phyloP scores from a whole-genome alignment of 2,329 filamentous ascomycete genomes.

The Emericellopsis atlantica region DNA sequence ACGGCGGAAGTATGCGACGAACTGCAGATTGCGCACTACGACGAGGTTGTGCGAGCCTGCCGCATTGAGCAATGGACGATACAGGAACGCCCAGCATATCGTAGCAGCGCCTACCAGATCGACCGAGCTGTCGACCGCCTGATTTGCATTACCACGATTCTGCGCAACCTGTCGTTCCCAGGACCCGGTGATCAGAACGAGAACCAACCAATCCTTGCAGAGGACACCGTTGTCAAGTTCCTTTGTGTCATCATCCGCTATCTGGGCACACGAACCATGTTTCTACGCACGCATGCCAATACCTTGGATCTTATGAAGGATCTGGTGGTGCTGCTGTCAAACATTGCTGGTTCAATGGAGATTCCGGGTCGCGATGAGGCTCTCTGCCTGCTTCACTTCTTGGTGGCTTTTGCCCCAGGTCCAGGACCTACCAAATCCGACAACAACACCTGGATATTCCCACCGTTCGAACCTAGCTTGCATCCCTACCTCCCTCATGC shows the following conservation, averaged over 20 bases:
- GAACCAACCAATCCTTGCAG: conserved; percentile 66
- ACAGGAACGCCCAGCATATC: conserved; percentile 61
- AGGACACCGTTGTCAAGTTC: conserved; percentile 69
- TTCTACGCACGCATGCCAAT: conserved; percentile 71
- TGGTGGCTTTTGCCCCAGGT: conserved; percentile 78
- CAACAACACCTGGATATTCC: conserved; percentile 57
- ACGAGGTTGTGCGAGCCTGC: conserved; percentile 74
- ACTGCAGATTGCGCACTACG: conserved; percentile 72
- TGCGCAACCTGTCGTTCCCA: conserved; percentile 80
- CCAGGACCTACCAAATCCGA: conserved; percentile 45
- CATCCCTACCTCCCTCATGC: conserved; percentile 86
- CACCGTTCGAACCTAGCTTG: conserved; percentile 64
- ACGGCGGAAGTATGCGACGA: conserved; percentile 78
- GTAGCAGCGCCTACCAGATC: conserved; percentile 65
- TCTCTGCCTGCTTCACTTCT: conserved; percentile 72
- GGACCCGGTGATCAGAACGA: conserved; percentile 35
- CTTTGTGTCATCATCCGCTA: conserved; percentile 74
- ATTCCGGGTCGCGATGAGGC: conserved; percentile 81
- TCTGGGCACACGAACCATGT: conserved; percentile 77
- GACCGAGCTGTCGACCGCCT: conserved; percentile 78
- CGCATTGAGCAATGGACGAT: conserved; percentile 60
- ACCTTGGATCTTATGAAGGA: conserved; percentile 98
- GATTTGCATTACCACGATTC: conserved; percentile 81
- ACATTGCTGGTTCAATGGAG: conserved; percentile 69
- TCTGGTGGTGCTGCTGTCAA: conserved; percentile 76